Percentiles rank a stretch among this genome's conserved stretches.
These are phyloP conservation scores for Fraxinus pennsylvanica DNA, from an alignment of 257 asterid species.

Conservation along the genomic window DNA sequence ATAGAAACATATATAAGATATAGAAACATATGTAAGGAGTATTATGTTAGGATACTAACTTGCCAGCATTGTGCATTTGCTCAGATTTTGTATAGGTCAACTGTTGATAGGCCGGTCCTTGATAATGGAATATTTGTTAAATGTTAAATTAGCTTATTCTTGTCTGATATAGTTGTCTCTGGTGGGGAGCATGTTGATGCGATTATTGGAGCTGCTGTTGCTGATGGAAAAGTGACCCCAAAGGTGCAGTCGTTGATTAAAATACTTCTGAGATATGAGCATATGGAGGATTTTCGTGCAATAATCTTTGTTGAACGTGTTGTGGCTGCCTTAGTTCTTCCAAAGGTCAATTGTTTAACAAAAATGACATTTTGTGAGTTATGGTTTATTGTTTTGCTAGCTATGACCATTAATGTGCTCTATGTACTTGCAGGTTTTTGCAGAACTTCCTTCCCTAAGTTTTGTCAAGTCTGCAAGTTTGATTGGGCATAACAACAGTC, in stretches of 20 bases:
- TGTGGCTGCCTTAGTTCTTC: conserved; percentile 96
- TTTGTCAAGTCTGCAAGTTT: conserved; percentile 91
- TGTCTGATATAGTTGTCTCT: conserved; percentile 68
- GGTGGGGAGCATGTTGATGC: conserved; percentile 98
- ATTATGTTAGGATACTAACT: background rate
- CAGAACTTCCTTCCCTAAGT: conserved; percentile 89
- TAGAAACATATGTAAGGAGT: background rate
- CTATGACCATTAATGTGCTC: conserved; percentile 22
- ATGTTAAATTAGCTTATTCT: conserved; percentile 29
- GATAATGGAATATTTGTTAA: conserved; percentile 16
- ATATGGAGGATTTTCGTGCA: conserved; percentile 93
- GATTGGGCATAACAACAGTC: conserved; percentile 95
- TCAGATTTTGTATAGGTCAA: conserved; percentile 5
- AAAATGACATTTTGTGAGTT: background rate
- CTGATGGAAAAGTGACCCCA: conserved; percentile 99
- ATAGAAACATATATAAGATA: background rate
- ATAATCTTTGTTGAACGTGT: conserved; percentile 97
- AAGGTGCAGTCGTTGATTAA: conserved; percentile 95
- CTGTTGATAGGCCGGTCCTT: background rate
- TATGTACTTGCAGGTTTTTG: conserved; percentile 62
- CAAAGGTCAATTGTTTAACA: conserved; percentile 61
- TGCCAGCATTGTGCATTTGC: conserved; percentile 7
- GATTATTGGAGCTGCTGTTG: conserved; percentile 98
- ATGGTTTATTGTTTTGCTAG: conserved; percentile 13
- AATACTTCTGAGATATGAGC: conserved; percentile 84